Evolutionary conservation across 2,329 filamentous ascomycete species (phyloP), one percentile per base, ranked within the genome.

Genomic region (Hypoxylon sp.): DNA sequence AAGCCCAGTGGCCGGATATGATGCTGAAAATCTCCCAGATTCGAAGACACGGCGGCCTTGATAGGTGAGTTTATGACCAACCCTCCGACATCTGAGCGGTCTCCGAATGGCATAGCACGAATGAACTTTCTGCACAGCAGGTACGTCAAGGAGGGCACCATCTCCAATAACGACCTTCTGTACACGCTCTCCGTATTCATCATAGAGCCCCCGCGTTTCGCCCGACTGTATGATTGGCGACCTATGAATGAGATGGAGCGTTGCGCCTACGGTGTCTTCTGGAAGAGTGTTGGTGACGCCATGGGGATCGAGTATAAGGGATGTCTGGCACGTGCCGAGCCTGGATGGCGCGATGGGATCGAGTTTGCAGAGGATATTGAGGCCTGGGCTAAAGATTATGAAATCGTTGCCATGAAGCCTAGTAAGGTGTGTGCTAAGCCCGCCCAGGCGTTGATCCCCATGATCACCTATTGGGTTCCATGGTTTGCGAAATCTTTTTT

Each of bases 221-320:
- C 88, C 21, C 67, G 76, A 4, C 72, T 72, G 4, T 89, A 84
- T 62, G 90, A 93, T 66, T 93, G 89, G 88, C 80, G 89, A 2
- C 27, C 72, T 3, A 67, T 90, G 15, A 86, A 79, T 11, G 81
- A 86, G 0, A 75, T 91, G 69, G 89, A 92, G 68, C 68, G 75
- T 7, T 88, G 86, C 55, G 88, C 87, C 0, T 69, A 87, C 20
- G 84, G 81, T 11, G 84, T 82, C 0, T 83, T 88, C 63, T 91
- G 87, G 88, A 89, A 88, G 68, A 77, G 77, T 42, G 71, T 90
- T 11, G 88, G 88, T 9, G 84, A 90, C 60, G 81, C 82, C 42
- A 87, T 91, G 82, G 78, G 76, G 0, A 88, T 91, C 54, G 67
- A 75, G 36, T 82, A 81, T 59, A 66, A 67, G 16, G 69, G 69